A percentile compares a stretch with the other conserved stretches of the same genome.
Evolutionary conservation across 2,329 filamentous ascomycete species (phyloP).

Genomic region (Leptographium galeiforme): DNA sequence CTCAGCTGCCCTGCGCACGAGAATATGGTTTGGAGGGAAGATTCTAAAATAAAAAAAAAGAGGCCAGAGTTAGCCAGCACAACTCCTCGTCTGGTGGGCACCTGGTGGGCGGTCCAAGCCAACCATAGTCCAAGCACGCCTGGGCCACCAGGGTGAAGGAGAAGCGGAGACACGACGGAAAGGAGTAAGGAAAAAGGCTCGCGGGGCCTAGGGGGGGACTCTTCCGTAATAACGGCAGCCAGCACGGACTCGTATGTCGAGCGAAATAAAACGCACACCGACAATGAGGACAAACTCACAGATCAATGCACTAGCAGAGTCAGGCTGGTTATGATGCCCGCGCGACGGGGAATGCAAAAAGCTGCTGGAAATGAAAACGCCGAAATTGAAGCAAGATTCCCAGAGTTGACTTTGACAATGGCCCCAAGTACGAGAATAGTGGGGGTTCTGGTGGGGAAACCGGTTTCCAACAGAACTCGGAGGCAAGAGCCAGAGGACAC

Average conservation of each 20-base stretch:
- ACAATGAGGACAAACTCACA: background rate
- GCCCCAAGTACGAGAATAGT: background rate
- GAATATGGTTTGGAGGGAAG: constrained; percentile 1
- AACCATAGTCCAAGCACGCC: background rate
- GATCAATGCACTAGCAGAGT: background rate
- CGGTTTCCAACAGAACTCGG: background rate
- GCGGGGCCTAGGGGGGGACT: background rate
- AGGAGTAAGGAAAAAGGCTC: background rate
- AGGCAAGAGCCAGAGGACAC: background rate
- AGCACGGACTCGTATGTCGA: background rate
- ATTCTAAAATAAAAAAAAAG: constrained; percentile 1
- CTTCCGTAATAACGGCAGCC: background rate
- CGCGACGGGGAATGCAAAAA: background rate
- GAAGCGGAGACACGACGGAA: background rate
- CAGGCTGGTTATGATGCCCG: background rate
- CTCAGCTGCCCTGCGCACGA: constrained; percentile 10
- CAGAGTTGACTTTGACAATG: too few species aligned
- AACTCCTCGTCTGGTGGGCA: background rate
- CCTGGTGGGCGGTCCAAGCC: background rate
- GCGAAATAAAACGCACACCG: background rate
- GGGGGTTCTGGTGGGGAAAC: background rate
- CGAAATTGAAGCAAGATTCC: background rate
- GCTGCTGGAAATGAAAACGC: background rate
- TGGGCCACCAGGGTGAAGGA: background rate
- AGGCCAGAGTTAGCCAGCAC: background rate